Base-by-base conservation (phyloP, 495 filamentous ascomycete species). In the Aspergillus homomorphus region DNA sequence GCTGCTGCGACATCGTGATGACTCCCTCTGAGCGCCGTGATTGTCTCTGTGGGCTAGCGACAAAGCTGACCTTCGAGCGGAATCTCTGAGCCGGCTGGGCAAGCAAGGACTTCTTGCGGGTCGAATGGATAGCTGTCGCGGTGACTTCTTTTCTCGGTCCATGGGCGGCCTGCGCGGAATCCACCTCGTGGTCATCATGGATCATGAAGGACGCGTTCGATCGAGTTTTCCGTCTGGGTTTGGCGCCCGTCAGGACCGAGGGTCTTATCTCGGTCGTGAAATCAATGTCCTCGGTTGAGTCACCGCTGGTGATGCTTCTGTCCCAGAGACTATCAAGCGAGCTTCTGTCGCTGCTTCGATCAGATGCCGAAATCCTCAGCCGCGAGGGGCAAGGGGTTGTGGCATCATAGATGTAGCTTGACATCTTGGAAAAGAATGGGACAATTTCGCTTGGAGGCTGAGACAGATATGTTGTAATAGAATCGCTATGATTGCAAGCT, bases 1-100 rank as follows among this genome's bases (percentile, higher is more conserved):
- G 24, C 10, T 45, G 26, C 51, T 41, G 52, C n/a, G 24, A 19
- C 38, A 21, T 63, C 4, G 28, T 51, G 19, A 46, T 54, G 20
- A 44, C 15, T 30, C 66, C n/a, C n/a, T n/a, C 58, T 53, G 51
- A 33, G 30, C 54, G 56, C 23, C 52, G 45, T 12, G 51, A 45
- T 46, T 61, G 60, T 15, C 59, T 53, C 23, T 59, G 44, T 16
- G 62, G 62, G 42, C 59, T 71, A 6, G 59, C 50, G 8, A 65
- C 60, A 52, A 70, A 65, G 49, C 62, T 74, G 23, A 68, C 62
- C 56, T 65, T 73, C 9, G 74, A 66, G 45, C 73, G 73, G 44
- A 77, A 74, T 42, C 73, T 62, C 53, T 77, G 76, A 24, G 76
- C 76, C 1, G 76, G 74, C 43, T 78, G 76, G 26, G 72, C 65